Percentiles rank a stretch among this genome's conserved stretches.
phyloP scores from a whole-genome alignment of 768 basidiomycete genomes.

The Boletus vinaceobasis region DNA sequence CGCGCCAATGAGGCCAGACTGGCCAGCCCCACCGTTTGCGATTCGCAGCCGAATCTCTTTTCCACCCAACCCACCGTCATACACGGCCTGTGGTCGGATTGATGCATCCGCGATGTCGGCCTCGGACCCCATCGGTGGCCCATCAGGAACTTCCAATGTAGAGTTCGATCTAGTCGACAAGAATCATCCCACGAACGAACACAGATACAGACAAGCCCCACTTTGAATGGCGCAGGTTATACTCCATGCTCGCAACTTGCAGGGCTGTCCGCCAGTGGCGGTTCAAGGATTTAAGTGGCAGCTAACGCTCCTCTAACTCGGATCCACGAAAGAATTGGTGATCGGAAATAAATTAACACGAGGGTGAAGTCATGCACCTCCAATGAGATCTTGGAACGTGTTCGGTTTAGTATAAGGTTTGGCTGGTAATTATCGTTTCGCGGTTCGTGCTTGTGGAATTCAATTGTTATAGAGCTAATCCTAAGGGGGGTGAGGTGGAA shows the following conservation, averaged over 20 bases:
- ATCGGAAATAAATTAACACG: background rate
- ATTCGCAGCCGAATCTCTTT: slow-evolving; percentile 41
- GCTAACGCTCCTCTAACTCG: background rate
- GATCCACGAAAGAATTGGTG: background rate
- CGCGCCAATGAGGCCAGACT: slow-evolving; percentile 46
- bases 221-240: slow-evolving; percentile 1
- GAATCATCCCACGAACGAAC: background rate
- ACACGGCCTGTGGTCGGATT: slow-evolving; percentile 27
- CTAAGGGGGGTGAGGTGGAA: slow-evolving; percentile 7
- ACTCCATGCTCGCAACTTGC: background rate
- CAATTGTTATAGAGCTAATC: slow-evolving; percentile 1
- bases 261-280: background rate
- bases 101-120: background rate
- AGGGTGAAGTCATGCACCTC: background rate
- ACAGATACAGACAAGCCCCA: background rate
- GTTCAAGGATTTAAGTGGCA: background rate
- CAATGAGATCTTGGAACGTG: background rate
- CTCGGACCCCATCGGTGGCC: slow-evolving; percentile 2
- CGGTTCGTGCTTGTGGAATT: background rate
- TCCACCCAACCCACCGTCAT: slow-evolving; percentile 39
- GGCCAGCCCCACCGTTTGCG: slow-evolving; percentile 50
- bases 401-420: slow-evolving; percentile 1
- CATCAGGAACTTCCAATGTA: slow-evolving; percentile 1
- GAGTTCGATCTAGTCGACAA: background rate
- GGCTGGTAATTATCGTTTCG: background rate